phyloP scores from a whole-genome alignment of 108 stramenopile genomes.

The Cyclotella baltica region DNA sequence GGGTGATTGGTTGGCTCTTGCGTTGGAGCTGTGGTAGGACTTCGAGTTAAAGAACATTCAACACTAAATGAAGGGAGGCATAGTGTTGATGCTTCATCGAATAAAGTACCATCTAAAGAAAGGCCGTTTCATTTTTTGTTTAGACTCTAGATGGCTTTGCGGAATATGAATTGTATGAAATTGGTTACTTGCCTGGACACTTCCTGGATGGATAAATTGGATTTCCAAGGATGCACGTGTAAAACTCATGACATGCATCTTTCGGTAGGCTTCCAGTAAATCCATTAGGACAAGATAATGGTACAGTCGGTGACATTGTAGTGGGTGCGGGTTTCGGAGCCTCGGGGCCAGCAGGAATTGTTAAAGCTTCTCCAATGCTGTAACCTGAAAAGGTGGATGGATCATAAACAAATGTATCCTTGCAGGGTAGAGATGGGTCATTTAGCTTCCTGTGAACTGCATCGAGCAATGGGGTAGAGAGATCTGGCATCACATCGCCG shows the following conservation, averaged over 20 bases:
- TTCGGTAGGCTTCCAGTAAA: neutral
- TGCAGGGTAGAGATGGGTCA: conserved; percentile 32
- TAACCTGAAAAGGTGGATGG: neutral
- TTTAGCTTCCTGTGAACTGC: conserved; percentile 33
- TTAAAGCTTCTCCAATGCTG: neutral
- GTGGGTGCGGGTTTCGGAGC: neutral
- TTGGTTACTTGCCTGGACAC: neutral
- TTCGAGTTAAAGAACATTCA: neutral
- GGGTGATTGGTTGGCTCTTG: neutral
- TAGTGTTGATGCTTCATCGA: conserved; percentile 8
- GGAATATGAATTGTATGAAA: neutral
- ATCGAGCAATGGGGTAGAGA: conserved; percentile 35
- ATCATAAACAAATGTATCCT: conserved; percentile 9
- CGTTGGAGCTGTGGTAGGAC: neutral
- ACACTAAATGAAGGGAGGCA: conserved; percentile 6
- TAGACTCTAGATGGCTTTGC: neutral
- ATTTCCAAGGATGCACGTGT: conserved; percentile 11
- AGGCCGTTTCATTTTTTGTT: neutral
- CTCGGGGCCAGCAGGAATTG: too few species aligned
- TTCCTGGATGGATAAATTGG: neutral
- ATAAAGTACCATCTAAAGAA: conserved; percentile 15
- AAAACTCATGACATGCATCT: neutral
- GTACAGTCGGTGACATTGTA: neutral
- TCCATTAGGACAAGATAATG: conserved; percentile 8
- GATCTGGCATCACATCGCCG: conserved; percentile 24